Base-by-base conservation (phyloP, 1,284 basidiomycete genomes). In the Cerrena zonata region DNA sequence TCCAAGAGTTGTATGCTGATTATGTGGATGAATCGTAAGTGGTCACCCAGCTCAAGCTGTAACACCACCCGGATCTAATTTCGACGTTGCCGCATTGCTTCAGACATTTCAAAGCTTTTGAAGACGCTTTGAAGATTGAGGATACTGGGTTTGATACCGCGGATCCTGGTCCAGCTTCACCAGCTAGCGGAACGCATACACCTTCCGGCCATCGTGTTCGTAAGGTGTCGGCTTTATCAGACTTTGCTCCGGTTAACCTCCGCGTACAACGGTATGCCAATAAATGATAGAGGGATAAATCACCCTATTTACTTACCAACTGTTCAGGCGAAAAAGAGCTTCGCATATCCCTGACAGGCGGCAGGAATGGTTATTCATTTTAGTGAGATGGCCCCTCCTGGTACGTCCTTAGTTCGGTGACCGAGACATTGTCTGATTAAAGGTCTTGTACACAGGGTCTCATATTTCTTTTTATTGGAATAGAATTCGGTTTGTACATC, bases 221-320 rank as follows among this genome's bases (percentile, higher is more conserved):
- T 61, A 93, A 91, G 69, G 82, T 96, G 13, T 86, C 89, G 47
- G 92, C 93, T 0, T 72, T 94, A 41, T 91, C 88, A 10, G 94
- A 96, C 67, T 97, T 95, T 65, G 94, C 94, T 1, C 94, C 94
- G 0, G 83, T 97, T 18, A 90, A 94, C 64, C 69, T 91, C 57
- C 84, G 77, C 61, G 84, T 95, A 25, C 82, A 78, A 65, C 80
- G 73, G 87, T 86, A 56, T 49, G 64, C 66, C 18, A n/a, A 24
- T 51, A 18, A 34, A 7, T 30, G 15, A 26, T 45, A 4, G 40
- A 7, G n/a, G 18, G 48, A 15, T 7, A 34, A 34, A 34, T 34
- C 12, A 7, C 13, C 11, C 27, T 15, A 22, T 34, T 47, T n/a
- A 30, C 23, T 19, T 30, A 23, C 3, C 15, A 5, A 40, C 24